Evolutionary conservation across 768 basidiomycete genomes (phyloP).

Genomic region (Tricholoma furcatifolium): DNA sequence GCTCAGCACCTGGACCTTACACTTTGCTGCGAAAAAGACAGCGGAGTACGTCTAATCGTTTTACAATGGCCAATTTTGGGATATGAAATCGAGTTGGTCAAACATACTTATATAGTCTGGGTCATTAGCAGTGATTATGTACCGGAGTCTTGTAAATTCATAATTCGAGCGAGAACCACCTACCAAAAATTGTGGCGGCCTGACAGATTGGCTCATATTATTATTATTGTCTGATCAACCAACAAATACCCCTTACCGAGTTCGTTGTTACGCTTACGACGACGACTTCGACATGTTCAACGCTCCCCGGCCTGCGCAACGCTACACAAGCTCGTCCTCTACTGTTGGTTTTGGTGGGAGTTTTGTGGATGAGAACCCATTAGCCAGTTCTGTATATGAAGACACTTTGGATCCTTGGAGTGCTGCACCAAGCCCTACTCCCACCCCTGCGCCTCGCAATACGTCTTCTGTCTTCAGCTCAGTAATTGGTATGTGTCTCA

Average conservation of each 20-base stretch:
- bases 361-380: slow-evolving; percentile 76
- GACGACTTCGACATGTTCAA: slow-evolving; percentile 68
- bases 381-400: slow-evolving; percentile 72
- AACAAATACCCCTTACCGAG: slow-evolving; percentile 6
- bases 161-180: neutral
- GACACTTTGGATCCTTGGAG: slow-evolving; percentile 84
- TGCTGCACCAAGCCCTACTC: slow-evolving; percentile 67
- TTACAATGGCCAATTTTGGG: neutral
- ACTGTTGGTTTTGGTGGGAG: slow-evolving; percentile 61
- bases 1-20: slow-evolving; percentile 89
- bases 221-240: slow-evolving; percentile 4
- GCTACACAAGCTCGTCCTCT: slow-evolving; percentile 57
- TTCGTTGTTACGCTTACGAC: slow-evolving; percentile 2
- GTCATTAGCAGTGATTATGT: neutral
- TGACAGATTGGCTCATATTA: neutral
- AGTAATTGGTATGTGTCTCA: slow-evolving; percentile 56
- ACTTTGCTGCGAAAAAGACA: slow-evolving; percentile 78
- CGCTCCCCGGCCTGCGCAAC: slow-evolving; percentile 71
- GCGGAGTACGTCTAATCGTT: slow-evolving; percentile 30
- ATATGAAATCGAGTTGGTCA: neutral
- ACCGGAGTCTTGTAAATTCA: slow-evolving; percentile 16
- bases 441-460: slow-evolving; percentile 55
- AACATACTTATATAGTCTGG: neutral
- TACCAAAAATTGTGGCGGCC: neutral
- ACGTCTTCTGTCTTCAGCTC: slow-evolving; percentile 57